Conservation (phyloP, 192 early-diverging fungal genomes). For the Mortierella claussenii region DNA sequence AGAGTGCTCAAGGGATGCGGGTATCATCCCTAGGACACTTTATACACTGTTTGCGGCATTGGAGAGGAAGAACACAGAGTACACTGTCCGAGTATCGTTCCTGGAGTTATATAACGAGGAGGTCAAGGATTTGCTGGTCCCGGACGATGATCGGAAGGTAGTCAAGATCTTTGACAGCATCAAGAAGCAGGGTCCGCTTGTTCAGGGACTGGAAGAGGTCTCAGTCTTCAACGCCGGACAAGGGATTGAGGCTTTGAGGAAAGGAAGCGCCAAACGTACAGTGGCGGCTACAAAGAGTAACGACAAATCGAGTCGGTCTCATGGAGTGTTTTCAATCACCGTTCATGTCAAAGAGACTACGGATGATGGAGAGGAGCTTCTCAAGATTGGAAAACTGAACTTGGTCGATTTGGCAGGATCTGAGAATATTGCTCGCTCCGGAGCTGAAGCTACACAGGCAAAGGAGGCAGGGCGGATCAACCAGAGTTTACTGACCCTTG, state of each 20-base stretch:
- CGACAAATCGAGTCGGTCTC: slow-evolving; percentile 92
- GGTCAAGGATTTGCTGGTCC: slow-evolving; percentile 86
- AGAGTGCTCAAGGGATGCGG: slow-evolving; percentile 66
- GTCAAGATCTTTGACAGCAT: slow-evolving; percentile 80
- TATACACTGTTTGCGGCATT: slow-evolving; percentile 81
- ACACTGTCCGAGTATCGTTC: slow-evolving; percentile 85
- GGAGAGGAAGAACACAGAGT: slow-evolving; percentile 76
- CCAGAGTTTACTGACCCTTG: slow-evolving; percentile 76
- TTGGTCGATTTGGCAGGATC: slow-evolving; percentile 96
- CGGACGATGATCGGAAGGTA: slow-evolving; percentile 59
- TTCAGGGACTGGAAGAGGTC: slow-evolving; percentile 88
- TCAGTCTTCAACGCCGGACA: slow-evolving; percentile 76
- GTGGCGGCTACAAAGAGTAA: slow-evolving; percentile 92
- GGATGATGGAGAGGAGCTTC: slow-evolving; percentile 83
- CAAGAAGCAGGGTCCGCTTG: slow-evolving; percentile 75
- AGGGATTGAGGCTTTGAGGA: slow-evolving; percentile 78
- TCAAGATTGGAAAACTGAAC: slow-evolving; percentile 96
- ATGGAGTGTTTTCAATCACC: slow-evolving; percentile 92
- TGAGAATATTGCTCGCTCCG: slow-evolving; percentile 92
- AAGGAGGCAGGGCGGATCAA: slow-evolving; percentile 94
- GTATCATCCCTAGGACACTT: slow-evolving; percentile 92
- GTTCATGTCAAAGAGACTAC: slow-evolving; percentile 88
- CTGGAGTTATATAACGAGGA: slow-evolving; percentile 98
- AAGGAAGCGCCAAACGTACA: slow-evolving; percentile 77
- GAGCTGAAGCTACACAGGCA: slow-evolving; percentile 83